phyloP scores from a whole-genome alignment of 2,329 filamentous ascomycete species.

The Colletotrichum echinochloae region DNA sequence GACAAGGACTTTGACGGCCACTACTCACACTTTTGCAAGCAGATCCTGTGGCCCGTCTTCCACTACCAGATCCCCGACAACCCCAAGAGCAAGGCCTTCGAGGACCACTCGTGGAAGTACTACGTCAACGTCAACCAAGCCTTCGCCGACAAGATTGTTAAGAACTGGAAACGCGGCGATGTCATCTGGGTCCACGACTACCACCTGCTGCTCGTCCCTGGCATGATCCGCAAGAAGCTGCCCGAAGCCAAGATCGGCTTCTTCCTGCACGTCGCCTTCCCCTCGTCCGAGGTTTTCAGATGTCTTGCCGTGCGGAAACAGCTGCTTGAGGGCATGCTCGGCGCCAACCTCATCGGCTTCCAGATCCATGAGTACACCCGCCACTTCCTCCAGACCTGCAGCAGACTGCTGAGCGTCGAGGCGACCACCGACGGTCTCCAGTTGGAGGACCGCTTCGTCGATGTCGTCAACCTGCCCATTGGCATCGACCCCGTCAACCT shows the following conservation, averaged over 20 bases:
- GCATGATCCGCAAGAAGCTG: constrained; percentile 88
- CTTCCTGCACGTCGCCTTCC: constrained; percentile 95
- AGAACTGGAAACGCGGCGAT: constrained; percentile 93
- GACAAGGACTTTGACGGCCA: constrained; percentile 96
- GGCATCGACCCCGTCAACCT: constrained; percentile 89
- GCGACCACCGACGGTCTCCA: constrained; percentile 89
- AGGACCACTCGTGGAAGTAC: constrained; percentile 96
- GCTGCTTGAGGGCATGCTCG: constrained; percentile 91
- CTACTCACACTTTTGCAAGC: constrained; percentile 97
- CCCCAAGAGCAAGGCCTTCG: constrained; percentile 97
- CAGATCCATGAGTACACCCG: constrained; percentile 93
- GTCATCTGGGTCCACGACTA: constrained; percentile 97
- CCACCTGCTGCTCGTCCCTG: constrained; percentile 88
- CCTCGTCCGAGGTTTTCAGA: constrained; percentile 94
- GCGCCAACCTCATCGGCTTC: constrained; percentile 92
- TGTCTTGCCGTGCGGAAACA: constrained; percentile 89
- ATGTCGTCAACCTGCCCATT: constrained; percentile 87
- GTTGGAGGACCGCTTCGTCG: constrained; percentile 91
- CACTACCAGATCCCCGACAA: constrained; percentile 99
- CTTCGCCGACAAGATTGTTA: constrained; percentile 90
- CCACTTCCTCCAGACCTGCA: constrained; percentile 96
- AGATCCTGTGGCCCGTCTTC: constrained; percentile 97
- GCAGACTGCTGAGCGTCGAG: constrained; percentile 89
- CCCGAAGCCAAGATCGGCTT: constrained; percentile 96
- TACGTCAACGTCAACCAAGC: constrained; percentile 93